Conservation (phyloP, 2,329 filamentous ascomycete species). For the Didymella sp. region DNA sequence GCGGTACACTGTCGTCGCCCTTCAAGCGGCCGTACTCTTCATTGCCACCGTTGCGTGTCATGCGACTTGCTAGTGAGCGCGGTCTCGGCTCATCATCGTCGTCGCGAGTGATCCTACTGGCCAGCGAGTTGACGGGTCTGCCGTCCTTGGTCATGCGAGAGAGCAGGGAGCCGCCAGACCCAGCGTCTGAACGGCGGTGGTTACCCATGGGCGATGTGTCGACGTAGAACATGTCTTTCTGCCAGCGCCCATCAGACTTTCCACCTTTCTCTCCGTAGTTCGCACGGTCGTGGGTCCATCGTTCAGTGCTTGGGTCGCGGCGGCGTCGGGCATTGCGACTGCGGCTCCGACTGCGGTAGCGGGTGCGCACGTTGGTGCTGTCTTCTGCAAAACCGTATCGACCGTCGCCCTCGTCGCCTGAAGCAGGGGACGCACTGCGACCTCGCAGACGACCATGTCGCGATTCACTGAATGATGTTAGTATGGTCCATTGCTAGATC, state of each 20-base stretch:
- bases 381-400: slow-evolving; percentile 58
- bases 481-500: background rate
- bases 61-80: slow-evolving; percentile 38
- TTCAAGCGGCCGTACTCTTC: slow-evolving; percentile 42
- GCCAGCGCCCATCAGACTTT: slow-evolving; percentile 31
- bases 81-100: slow-evolving; percentile 22
- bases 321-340: slow-evolving; percentile 44
- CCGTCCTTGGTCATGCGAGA: slow-evolving; percentile 48
- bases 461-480: slow-evolving; percentile 33
- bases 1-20: slow-evolving; percentile 38
- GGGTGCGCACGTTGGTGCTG: slow-evolving; percentile 52
- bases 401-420: slow-evolving; percentile 56
- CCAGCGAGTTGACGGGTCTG: slow-evolving; percentile 39
- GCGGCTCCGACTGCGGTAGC: slow-evolving; percentile 52
- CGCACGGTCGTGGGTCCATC: slow-evolving; percentile 43
- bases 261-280: slow-evolving; percentile 29
- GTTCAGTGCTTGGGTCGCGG: slow-evolving; percentile 35
- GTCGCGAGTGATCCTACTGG: slow-evolving; percentile 43
- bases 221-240: slow-evolving; percentile 35
- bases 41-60: slow-evolving; percentile 36
- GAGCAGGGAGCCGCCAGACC: slow-evolving; percentile 36
- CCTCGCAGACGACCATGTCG: slow-evolving; percentile 61
- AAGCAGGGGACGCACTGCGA: slow-evolving; percentile 65
- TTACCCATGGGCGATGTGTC: slow-evolving; percentile 52
- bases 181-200: slow-evolving; percentile 52